Evolutionary conservation across 306 rosid species (phyloP).

Genomic region (Trifolium pratense): DNA sequence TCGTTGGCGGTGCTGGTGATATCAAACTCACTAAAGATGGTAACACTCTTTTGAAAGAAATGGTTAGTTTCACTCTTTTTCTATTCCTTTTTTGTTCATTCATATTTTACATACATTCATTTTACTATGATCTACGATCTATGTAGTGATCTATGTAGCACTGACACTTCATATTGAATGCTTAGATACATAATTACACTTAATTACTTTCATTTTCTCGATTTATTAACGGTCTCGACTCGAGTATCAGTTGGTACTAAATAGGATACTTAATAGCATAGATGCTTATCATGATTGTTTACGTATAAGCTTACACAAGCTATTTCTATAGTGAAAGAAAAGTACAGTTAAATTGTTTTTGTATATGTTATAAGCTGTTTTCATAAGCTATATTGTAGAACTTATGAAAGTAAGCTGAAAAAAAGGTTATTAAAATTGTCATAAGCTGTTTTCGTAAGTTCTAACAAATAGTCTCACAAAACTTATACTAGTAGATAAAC

Average conservation of each 20-base stretch:
- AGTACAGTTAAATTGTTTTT: not conserved
- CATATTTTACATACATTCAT: too few relatives aligned
- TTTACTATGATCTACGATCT: too few relatives aligned
- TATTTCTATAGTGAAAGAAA: too few relatives aligned
- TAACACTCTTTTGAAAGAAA: constrained; percentile 90
- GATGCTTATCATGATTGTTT: too few relatives aligned
- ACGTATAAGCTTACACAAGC: not conserved
- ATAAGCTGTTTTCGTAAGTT: not conserved
- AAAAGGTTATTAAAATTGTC: too few relatives aligned
- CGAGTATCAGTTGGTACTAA: too few relatives aligned
- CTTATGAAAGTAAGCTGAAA: not conserved
- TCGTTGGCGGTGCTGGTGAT: constrained; percentile 97
- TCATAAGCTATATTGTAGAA: not conserved
- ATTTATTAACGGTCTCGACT: not conserved
- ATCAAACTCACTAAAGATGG: constrained; percentile 98
- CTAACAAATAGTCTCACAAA: not conserved
- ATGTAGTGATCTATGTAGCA: too few relatives aligned
- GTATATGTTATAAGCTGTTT: not conserved
- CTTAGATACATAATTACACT: not conserved
- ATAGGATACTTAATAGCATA: too few relatives aligned
- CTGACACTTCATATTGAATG: not conserved
- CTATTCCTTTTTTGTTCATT: not conserved
- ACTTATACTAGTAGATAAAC: too few relatives aligned
- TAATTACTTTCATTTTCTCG: too few relatives aligned
- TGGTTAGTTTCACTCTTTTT: constrained; percentile 53